Conservation (phyloP, 208 protist genomes). For the Trypanosoma melophagium region DNA sequence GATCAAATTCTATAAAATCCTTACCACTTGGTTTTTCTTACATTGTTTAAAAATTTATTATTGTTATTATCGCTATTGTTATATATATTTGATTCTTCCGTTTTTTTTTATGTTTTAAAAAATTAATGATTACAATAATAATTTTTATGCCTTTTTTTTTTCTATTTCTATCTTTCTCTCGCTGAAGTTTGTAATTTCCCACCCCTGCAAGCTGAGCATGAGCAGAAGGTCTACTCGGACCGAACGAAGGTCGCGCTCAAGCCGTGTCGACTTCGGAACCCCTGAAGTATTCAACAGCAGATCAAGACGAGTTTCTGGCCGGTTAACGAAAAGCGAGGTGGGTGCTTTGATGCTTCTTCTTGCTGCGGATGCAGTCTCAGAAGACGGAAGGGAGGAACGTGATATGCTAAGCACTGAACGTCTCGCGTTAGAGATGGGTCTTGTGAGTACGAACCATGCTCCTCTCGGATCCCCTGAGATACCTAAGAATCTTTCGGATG, state of each 20-base stretch:
- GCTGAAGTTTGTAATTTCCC: too few relatives aligned
- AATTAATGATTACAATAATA: not conserved
- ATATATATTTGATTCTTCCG: too few relatives aligned
- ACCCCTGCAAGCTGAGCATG: not conserved
- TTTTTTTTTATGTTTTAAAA: not conserved
- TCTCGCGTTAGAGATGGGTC: conserved; percentile 32
- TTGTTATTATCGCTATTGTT: conserved; percentile 12
- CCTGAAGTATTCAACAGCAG: not conserved
- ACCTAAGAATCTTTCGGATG: conserved; percentile 16
- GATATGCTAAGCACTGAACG: conserved; percentile 66
- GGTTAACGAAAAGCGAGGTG: conserved; percentile 43
- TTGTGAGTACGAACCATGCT: conserved; percentile 2
- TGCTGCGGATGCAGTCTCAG: conserved; percentile 44
- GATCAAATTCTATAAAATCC: conserved; percentile 1
- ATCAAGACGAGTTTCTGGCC: not conserved
- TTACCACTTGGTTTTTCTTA: conserved; percentile 12
- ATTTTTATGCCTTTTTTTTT: conserved; percentile 12
- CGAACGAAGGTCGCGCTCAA: not conserved
- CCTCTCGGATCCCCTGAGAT: not conserved
- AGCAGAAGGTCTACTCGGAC: not conserved
- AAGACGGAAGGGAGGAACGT: conserved; percentile 27
- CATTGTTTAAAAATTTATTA: not conserved
- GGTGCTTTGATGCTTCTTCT: conserved; percentile 54
- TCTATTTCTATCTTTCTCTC: not conserved
- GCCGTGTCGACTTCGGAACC: not conserved